These are phyloP conservation scores for Kluyveromyces dobzhanskii DNA, from an alignment of 805 yeast species.

Conservation along the genomic window DNA sequence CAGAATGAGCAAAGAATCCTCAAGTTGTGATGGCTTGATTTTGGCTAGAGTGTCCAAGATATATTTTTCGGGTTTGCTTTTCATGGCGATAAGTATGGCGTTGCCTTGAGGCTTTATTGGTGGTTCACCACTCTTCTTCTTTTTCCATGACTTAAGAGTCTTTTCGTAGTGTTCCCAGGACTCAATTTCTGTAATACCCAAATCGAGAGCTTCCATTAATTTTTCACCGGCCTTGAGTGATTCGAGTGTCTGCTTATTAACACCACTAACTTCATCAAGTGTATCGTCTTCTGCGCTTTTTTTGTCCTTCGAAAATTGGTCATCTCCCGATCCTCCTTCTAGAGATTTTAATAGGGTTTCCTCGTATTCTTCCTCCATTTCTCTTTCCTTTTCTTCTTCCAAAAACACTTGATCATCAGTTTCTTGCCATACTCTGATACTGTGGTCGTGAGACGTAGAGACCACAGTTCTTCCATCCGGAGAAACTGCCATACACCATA, in stretches of 20 bases:
- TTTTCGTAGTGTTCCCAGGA: conserved; percentile 42
- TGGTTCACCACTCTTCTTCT: conserved; percentile 34
- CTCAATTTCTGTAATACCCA: conserved; percentile 65
- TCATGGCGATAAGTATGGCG: conserved; percentile 66
- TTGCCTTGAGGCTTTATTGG: conserved; percentile 58
- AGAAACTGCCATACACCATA: conserved; percentile 85
- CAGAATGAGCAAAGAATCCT: conserved; percentile 84
- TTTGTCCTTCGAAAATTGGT: conserved; percentile 32
- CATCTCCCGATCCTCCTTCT: conserved; percentile 46
- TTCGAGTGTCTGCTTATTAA: conserved; percentile 77
- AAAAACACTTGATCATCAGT: conserved; percentile 93
- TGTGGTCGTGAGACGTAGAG: conserved; percentile 86
- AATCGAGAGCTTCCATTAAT: conserved; percentile 82
- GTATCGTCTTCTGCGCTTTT: conserved; percentile 34
- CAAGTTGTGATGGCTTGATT: conserved; percentile 77
- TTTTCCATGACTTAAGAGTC: conserved; percentile 35
- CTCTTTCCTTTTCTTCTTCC: conserved; percentile 95
- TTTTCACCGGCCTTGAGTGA: conserved; percentile 92
- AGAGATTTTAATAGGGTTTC: conserved; percentile 64
- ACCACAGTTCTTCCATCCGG: conserved; percentile 62
- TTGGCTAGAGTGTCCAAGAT: conserved; percentile 63
- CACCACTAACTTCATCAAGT: conserved; percentile 51
- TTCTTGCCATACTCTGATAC: conserved; percentile 87
- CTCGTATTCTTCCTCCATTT: conserved; percentile 87
- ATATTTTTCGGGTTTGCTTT: conserved; percentile 64